phyloP scores from a whole-genome alignment of 352 stramenopile genomes.

The Phytophthora chlamydospora region DNA sequence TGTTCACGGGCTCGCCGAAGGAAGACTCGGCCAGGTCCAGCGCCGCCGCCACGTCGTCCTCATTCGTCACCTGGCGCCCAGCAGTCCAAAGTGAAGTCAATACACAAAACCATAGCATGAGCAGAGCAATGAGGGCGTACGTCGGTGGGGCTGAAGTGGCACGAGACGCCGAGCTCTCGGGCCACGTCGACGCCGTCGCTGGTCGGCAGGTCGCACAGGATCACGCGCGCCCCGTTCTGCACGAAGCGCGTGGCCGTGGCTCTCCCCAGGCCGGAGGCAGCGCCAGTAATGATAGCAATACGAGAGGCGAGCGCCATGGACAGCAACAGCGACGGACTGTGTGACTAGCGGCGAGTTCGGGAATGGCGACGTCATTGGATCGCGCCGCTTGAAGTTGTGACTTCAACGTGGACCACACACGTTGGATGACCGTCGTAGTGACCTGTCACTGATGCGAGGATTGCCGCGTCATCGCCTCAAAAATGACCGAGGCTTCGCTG shows the following conservation, averaged over 20 bases:
- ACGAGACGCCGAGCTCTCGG: slow-evolving; percentile 75
- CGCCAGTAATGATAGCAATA: slow-evolving; percentile 93
- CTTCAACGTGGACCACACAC: slow-evolving; percentile 27
- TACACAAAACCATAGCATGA: background rate
- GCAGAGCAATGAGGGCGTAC: slow-evolving; percentile 30
- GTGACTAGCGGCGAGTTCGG: background rate
- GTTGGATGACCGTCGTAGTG: background rate
- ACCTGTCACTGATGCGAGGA: slow-evolving; percentile 24
- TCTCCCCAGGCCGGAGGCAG: slow-evolving; percentile 92
- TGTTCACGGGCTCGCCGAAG: slow-evolving; percentile 94
- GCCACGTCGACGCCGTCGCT: slow-evolving; percentile 84
- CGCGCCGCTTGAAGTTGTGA: slow-evolving; percentile 26
- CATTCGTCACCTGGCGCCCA: slow-evolving; percentile 86
- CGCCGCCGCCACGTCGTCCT: slow-evolving; percentile 89
- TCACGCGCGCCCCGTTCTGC: slow-evolving; percentile 88
- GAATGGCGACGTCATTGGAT: slow-evolving; percentile 3
- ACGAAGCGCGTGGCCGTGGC: slow-evolving; percentile 92
- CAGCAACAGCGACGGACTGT: background rate
- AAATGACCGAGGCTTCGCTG: slow-evolving; percentile 32
- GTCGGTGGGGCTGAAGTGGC: slow-evolving; percentile 83
- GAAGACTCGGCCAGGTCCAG: slow-evolving; percentile 91
- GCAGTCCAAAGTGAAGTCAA: background rate
- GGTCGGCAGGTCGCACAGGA: slow-evolving; percentile 92
- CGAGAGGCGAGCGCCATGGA: slow-evolving; percentile 66
- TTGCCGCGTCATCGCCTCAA: slow-evolving; percentile 28